These are phyloP conservation scores for Xerophyta viscosa DNA, from an alignment of 106 monocot species.

Conservation along the genomic window DNA sequence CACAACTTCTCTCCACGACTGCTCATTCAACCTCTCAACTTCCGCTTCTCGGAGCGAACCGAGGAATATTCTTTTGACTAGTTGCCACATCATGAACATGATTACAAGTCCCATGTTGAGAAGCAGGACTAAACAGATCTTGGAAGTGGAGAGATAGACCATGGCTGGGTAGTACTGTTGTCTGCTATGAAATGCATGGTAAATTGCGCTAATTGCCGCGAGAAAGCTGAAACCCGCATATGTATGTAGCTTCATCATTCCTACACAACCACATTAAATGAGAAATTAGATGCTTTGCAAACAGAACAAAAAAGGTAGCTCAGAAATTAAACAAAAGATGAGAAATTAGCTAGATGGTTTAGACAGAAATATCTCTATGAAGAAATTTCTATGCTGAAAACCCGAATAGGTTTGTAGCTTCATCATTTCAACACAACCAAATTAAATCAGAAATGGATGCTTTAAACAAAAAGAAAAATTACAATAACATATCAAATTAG, in stretches of 20 bases:
- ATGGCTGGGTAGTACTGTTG: conserved; percentile 84
- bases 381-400: too few relatives aligned
- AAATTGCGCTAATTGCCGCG: conserved; percentile 53
- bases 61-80: conserved; percentile 69
- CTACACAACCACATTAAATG: conserved; percentile 6
- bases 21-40: conserved; percentile 93
- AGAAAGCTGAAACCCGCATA: conserved; percentile 81
- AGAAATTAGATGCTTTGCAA: too few relatives aligned
- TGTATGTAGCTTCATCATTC: conserved; percentile 72
- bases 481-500: too few relatives aligned
- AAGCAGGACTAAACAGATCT: conserved; percentile 84
- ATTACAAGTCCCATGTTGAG: conserved; percentile 78
- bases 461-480: too few relatives aligned
- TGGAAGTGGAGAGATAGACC: conserved; percentile 89
- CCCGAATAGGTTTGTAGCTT: conserved; percentile 74
- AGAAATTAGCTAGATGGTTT: too few relatives aligned
- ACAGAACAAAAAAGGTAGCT: too few relatives aligned
- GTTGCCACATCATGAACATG: conserved; percentile 78
- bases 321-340: too few relatives aligned
- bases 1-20: conserved; percentile 92
- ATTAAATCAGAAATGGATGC: too few relatives aligned
- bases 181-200: conserved; percentile 90
- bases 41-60: conserved; percentile 90
- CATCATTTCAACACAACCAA: conserved; percentile 38
- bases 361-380: too few relatives aligned